These are phyloP conservation scores for Verticillium albo-atrum DNA, from an alignment of 2,329 filamentous ascomycete species.

Conservation along the genomic window DNA sequence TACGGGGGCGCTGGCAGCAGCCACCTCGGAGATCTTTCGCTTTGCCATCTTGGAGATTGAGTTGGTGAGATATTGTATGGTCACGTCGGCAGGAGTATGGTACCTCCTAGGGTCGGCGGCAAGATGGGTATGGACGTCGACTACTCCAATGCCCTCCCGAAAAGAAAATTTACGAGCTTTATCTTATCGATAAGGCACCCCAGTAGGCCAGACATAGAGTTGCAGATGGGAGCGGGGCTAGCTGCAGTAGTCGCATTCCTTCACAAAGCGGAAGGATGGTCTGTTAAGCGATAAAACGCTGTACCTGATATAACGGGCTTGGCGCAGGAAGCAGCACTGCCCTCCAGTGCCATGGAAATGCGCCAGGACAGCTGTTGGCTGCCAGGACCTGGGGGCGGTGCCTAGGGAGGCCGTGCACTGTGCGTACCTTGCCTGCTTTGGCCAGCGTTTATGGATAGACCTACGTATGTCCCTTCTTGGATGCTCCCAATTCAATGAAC, in stretches of 20 bases:
- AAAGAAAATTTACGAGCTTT: slow-evolving; percentile 6
- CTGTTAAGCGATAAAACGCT: neutral
- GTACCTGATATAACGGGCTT: neutral
- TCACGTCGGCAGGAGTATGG: neutral
- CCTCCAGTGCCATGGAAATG: neutral
- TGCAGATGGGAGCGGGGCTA: neutral
- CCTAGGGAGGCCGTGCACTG: neutral
- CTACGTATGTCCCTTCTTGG: neutral
- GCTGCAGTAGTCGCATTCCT: neutral
- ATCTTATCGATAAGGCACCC: slow-evolving; percentile 13
- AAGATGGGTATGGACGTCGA: neutral
- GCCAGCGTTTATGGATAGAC: neutral
- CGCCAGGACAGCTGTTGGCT: neutral
- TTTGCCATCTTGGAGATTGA: slow-evolving; percentile 35
- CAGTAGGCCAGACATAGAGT: neutral
- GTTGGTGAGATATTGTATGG: neutral
- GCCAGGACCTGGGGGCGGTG: neutral
- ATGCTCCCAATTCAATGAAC: neutral
- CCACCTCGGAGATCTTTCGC: slow-evolving; percentile 39
- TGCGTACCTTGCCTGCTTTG: neutral
- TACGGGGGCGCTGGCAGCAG: slow-evolving; percentile 8
- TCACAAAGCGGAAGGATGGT: neutral
- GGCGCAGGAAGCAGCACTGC: neutral
- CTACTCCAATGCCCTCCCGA: neutral
- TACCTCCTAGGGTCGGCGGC: too few relatives aligned